Percentiles rank a stretch among this genome's conserved stretches.
Evolutionary conservation across 176 grass and related monocot genomes (phyloP).

Genomic region (Themeda triandra): DNA sequence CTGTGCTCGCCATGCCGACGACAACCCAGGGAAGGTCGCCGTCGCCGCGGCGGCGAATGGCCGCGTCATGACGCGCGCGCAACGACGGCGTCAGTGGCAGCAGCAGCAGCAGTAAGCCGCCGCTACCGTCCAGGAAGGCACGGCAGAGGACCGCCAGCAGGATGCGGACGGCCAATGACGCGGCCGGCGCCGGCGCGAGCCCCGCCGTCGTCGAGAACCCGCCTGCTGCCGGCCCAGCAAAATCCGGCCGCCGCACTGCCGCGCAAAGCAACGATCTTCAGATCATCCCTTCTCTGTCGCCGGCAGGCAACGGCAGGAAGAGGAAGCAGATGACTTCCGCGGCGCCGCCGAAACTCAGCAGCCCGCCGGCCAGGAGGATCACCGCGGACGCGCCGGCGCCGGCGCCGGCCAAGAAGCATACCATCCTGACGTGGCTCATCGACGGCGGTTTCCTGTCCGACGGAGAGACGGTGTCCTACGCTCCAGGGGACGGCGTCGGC

Average conservation of each 20-base stretch:
- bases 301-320: not conserved
- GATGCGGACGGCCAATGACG: not conserved
- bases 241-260: not conserved
- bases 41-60: not conserved
- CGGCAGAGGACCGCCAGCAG: not conserved
- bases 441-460: not conserved
- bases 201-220: not conserved
- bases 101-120: not conserved
- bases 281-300: not conserved
- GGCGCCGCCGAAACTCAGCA: not conserved
- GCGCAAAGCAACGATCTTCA: not conserved
- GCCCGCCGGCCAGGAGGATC: not conserved
- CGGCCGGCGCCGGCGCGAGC: too few species aligned
- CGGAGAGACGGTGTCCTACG: not conserved
- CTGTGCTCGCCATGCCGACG: constrained; percentile 37
- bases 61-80: constrained; percentile 15
- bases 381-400: not conserved
- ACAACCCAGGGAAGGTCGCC: constrained; percentile 4
- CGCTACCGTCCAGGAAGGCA: not conserved
- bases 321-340: not conserved
- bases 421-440: not conserved
- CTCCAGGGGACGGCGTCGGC: not conserved
- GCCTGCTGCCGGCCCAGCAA: not conserved
- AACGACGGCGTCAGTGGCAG: not conserved
- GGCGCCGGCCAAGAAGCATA: not conserved